Percentiles rank a stretch among this genome's conserved stretches.
Evolutionary conservation across 1,284 basidiomycete genomes (phyloP).

Genomic region (Phlebopus sp.): DNA sequence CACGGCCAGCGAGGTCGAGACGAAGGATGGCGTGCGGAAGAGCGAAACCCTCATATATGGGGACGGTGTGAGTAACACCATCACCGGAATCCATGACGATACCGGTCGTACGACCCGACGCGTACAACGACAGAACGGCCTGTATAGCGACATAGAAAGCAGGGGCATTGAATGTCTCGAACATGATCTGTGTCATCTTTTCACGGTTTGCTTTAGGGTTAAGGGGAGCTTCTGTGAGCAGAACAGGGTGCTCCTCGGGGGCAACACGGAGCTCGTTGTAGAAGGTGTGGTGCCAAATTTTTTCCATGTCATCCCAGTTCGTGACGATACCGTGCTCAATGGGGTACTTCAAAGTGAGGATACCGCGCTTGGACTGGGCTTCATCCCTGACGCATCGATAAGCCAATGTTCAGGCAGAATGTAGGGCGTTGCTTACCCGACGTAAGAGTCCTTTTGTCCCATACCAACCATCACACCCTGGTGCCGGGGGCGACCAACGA

Average conservation of each 20-base stretch:
- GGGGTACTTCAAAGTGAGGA: conserved; percentile 83
- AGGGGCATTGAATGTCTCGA: conserved; percentile 89
- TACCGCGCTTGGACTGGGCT: conserved; percentile 91
- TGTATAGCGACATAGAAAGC: conserved; percentile 91
- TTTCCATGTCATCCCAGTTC: conserved; percentile 95
- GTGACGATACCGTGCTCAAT: conserved; percentile 82
- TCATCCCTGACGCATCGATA: conserved; percentile 56
- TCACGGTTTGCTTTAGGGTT: conserved; percentile 92
- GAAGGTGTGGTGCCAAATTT: conserved; percentile 89
- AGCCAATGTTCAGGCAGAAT: background rate
- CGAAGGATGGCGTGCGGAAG: conserved; percentile 93
- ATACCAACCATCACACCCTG: conserved; percentile 86
- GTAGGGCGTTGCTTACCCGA: conserved; percentile 47
- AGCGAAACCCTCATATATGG: conserved; percentile 91
- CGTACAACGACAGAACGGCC: conserved; percentile 87
- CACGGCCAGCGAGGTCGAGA: conserved; percentile 94
- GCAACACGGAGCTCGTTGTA: conserved; percentile 80
- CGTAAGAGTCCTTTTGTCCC: conserved; percentile 80
- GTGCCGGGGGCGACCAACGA: conserved; percentile 85
- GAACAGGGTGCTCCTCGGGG: conserved; percentile 85
- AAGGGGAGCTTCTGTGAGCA: conserved; percentile 84
- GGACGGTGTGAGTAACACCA: conserved; percentile 89
- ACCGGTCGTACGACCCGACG: conserved; percentile 86
- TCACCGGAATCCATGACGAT: conserved; percentile 91
- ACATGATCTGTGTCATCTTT: conserved; percentile 97